Evolutionary conservation across 2,329 filamentous ascomycete genomes (phyloP), one percentile per base, ranked within the genome.

Genomic region (Raffaelea albimanens): DNA sequence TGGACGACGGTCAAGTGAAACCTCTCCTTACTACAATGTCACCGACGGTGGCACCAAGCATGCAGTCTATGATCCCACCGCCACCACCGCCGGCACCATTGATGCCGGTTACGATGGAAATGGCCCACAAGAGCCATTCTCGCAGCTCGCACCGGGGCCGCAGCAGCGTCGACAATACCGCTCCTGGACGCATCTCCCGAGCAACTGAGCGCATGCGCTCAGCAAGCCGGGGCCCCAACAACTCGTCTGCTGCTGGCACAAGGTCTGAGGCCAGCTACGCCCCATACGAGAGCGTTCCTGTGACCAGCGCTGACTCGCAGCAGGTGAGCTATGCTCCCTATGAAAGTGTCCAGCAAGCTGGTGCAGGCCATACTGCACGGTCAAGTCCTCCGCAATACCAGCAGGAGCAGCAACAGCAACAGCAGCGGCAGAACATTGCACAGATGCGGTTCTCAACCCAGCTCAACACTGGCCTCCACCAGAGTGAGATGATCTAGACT

Each of bases 141-240:
- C 61, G 61, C 19, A 65, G 69, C 19, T 78, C 82, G 58, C 70
- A 61, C 54, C 76, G 80, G 22, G 77, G 78, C 10, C 72, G 76
- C 44, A 82, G 77, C 61, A 70, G 67, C 25, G 73, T 78, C 44
- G 69, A 67, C 52, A 67, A 63, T 57, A 70, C 70, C 58, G 66
- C 81, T 50, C 67, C 73, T 2, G 70, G 71, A 3, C 75, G 77
- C 29, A 62, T 80, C 52, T 71, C 69, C 50, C 76, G 78, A 42
- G 76, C 75, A 0, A 78, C 77, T 0, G 78, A 82, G 55, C 72
- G 76, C 43, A 72, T 82, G 57, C 72, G 78, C 19, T 81, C 77
- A 4, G 77, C 67, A 2, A 81, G 77, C 59, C 74, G 78, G 16
- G 72, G 70, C 44, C 69, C 72, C 40, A 75, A 75, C 54, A 70